A percentile compares a stretch with the other conserved stretches of the same genome.
phyloP scores from a whole-genome alignment of 202 grass and related monocot species.

The Alloteropsis angusta region DNA sequence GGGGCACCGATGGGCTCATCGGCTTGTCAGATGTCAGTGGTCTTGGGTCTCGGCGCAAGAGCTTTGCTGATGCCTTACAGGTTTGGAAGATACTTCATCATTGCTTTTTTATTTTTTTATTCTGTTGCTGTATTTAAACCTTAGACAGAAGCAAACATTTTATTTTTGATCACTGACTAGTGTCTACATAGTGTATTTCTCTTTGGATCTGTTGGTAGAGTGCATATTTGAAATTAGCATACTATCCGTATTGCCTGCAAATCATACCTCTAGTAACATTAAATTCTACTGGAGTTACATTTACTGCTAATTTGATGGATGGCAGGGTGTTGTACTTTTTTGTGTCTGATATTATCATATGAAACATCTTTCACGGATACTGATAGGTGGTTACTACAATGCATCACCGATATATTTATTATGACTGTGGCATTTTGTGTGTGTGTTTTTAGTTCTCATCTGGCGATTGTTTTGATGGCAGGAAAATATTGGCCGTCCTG shows the following conservation, averaged over 20 bases:
- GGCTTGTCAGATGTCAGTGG: conserved; percentile 45
- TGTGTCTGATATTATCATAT: not conserved
- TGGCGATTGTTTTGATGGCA: conserved; percentile 37
- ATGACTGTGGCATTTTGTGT: not conserved
- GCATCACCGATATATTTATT: not conserved
- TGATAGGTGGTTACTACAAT: not conserved
- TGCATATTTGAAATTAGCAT: not conserved
- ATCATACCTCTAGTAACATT: not conserved
- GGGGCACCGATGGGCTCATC: conserved; percentile 44
- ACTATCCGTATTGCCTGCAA: not conserved
- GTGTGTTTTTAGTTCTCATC: conserved; percentile 18
- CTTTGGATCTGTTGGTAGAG: not conserved
- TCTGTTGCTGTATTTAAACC: not conserved
- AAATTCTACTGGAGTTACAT: not conserved
- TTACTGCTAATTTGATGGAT: not conserved
- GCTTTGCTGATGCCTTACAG: conserved; percentile 88
- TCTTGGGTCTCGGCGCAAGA: conserved; percentile 46
- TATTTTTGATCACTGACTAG: no score
- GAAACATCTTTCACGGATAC: not conserved
- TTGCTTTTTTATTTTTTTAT: conserved; percentile 17
- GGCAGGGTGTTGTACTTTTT: not conserved
- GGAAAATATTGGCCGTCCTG: conserved; percentile 54
- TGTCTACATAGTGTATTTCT: no score
- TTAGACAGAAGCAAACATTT: not conserved
- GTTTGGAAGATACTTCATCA: conserved; percentile 19